phyloP scores from a whole-genome alignment of 2,329 filamentous ascomycete genomes.

The Aspergillus brasiliensis region DNA sequence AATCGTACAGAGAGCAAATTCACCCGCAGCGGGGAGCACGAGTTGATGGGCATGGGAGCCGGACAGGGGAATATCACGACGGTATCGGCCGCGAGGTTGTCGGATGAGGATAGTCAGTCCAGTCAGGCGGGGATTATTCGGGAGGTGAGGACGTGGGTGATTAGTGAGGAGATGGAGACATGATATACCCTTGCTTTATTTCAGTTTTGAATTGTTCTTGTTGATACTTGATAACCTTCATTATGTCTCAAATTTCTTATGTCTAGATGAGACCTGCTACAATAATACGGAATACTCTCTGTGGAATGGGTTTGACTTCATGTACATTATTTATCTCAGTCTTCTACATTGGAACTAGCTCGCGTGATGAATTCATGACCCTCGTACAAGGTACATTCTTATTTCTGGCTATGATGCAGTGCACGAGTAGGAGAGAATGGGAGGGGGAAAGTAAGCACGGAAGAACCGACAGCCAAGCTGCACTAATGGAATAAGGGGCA shows the following conservation, averaged over 20 bases:
- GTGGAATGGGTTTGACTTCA: not conserved
- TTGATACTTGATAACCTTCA: not conserved
- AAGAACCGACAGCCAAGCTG: too few relatives aligned
- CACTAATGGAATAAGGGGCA: too few relatives aligned
- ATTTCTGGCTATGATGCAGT: too few relatives aligned
- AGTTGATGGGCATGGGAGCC: constrained; percentile 6
- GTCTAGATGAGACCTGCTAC: too few relatives aligned
- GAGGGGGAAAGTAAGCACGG: too few relatives aligned
- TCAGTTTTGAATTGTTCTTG: not conserved
- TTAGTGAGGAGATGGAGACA: constrained; percentile 9
- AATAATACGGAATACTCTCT: too few relatives aligned
- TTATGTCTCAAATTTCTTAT: not conserved
- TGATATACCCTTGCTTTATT: not conserved
- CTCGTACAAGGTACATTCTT: too few relatives aligned
- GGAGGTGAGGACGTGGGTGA: constrained; percentile 16
- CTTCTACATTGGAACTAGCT: not conserved
- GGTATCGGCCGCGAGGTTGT: constrained; percentile 14
- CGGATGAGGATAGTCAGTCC: constrained; percentile 22
- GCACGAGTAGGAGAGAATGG: too few relatives aligned
- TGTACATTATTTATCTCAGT: too few relatives aligned
- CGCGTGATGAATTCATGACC: not conserved
- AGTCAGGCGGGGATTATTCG: constrained; percentile 23
- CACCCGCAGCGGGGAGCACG: not conserved
- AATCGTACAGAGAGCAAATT: not conserved
- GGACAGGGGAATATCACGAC: constrained; percentile 14